Base-by-base conservation (phyloP, 805 yeast genomes). In the Pichia ethanolica region DNA sequence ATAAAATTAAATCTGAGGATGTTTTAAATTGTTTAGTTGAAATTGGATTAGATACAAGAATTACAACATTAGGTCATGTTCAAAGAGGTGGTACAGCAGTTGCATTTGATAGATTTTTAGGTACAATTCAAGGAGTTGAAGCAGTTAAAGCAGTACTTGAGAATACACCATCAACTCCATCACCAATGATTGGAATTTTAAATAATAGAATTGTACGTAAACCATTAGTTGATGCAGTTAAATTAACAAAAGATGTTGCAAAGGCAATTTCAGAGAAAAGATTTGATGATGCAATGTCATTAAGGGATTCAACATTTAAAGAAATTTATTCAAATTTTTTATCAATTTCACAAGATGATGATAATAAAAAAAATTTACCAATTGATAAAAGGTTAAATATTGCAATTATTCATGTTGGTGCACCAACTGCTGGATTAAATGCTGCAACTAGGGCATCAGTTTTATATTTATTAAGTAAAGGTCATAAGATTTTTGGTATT, bases 51-150 rank as follows among this genome's bases (percentile, higher is more conserved):
- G 99, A 93, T 66, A 91, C 98, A 5, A 82, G 98, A 67, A 83
- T 91, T 60, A 93, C 99, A 39, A 88, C 95, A 11, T 74, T 93
- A 59, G 99, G 99, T 48, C 99, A 93, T 67, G 97, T 93, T 48
- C 99, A 93, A 74, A 81, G 99, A 71, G 99, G 99, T 72, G 99
- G 99, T 68, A 80, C 96, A 42, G 97, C 99, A 27, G 97, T 90
- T 48, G 97, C 98, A 3, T 88, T 77, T 60, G 99, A 93, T 67
- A 80, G 99, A 64, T 69, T 85, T 63, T 70, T 93, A 59, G 96
- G 97, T 38, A 91, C 99, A 14, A 67, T 91, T 58, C 99, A 93
- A 73, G 99, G 98, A 69, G 97, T 91, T 39, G 98, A 89, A 60
- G 98, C 99, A 8, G 95, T 93, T 25, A 83, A 85, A 53, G 98